Base-by-base conservation (phyloP, 805 yeast genomes). In the Candida michaelii region DNA sequence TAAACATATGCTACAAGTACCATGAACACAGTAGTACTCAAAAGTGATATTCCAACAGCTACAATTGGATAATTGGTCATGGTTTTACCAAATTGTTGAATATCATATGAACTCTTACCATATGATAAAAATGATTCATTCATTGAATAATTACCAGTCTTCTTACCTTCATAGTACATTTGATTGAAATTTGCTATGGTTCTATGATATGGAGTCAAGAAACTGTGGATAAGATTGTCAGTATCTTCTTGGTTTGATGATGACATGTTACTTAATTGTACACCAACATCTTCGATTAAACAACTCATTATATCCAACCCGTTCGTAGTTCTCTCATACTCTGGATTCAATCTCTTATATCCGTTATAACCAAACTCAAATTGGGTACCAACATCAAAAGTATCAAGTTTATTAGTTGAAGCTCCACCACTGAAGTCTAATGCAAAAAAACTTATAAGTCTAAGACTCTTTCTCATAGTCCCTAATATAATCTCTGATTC, bases 301-400 rank as follows among this genome's bases (percentile, higher is more conserved):
- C 73, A 71, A 6, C 76, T 62, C 7, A 74, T 57, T 12, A 77
- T 50, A 52, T 79, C 82, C 42, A 76, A 54, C 1, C 80, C 81
- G 38, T 59, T 54, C 5, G 30, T 37, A 12, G 31, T 23, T 17
- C 27, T 27, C 30, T 36, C 43, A n/a, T 46, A 38, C 2, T 32
- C 24, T 14, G 30, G 36, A n/a, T 65, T 67, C 4, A 54, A 40
- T 23, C 77, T 70, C 53, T 83, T 76, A 56, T 70, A 79, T 1
- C 82, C 80, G 36, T 67, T 55, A 39, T 65, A 66, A 52, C 69
- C 76, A 48, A 78, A 63, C 30, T 65, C 62, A 52, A 63, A 79
- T 4, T 65, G 40, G 27, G 73, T 73, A 30, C 62, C 60, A 18
- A 63, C 60, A 14, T 73, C 67, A 49, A 75, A 71, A 0, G 79